These are phyloP conservation scores for Lactarius hatsudake DNA, from an alignment of 768 basidiomycete genomes.

Conservation along the genomic window DNA sequence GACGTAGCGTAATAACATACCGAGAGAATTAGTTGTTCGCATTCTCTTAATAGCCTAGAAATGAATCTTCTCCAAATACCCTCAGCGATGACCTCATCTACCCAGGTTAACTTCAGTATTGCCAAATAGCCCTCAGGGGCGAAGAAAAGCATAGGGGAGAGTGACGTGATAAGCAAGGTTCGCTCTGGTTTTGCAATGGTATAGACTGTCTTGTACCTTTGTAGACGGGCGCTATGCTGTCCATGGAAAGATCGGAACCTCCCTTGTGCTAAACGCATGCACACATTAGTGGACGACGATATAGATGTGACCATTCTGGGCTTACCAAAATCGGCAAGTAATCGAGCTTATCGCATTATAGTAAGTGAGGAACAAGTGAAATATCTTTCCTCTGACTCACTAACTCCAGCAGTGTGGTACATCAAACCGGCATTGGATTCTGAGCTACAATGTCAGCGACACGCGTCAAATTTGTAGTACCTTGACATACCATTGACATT, in stretches of 20 bases:
- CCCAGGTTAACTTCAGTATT: background rate
- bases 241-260: background rate
- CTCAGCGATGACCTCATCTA: background rate
- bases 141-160: background rate
- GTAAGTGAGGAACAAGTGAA: background rate
- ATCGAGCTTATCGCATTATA: background rate
- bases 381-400: background rate
- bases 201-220: background rate
- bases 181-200: fast-evolving
- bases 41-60: background rate
- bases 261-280: background rate
- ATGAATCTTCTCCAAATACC: background rate
- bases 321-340: background rate
- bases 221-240: background rate
- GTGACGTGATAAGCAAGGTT: background rate
- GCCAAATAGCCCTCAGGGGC: background rate
- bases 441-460: background rate
- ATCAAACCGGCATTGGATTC: background rate
- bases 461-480: too few species aligned
- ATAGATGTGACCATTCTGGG: too few species aligned
- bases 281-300: too few species aligned
- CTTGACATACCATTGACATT: background rate
- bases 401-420: background rate
- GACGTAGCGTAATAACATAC: background rate
- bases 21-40: background rate